Evolutionary conservation across 2,329 filamentous ascomycete species (phyloP).

Genomic region (Diaporthe aspalathi): DNA sequence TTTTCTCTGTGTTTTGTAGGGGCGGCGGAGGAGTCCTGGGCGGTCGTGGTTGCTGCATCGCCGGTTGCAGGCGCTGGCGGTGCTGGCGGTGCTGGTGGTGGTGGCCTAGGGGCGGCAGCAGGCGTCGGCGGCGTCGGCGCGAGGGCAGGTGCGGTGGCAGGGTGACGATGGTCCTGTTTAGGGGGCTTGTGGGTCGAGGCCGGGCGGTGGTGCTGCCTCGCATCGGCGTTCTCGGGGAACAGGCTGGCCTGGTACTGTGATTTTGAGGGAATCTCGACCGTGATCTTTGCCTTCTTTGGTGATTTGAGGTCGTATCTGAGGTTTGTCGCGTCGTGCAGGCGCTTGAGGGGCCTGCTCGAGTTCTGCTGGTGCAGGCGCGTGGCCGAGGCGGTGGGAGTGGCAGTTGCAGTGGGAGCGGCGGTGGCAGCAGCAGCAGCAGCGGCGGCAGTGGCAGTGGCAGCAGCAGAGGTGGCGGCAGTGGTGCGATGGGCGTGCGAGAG

Average conservation of each 20-base stretch:
- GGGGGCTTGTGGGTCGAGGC: conserved; percentile 45
- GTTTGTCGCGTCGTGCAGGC: conserved; percentile 40
- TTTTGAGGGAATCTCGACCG: conserved; percentile 40
- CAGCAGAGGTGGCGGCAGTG: conserved; percentile 33
- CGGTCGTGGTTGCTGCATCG: conserved; percentile 34
- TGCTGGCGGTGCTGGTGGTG: conserved; percentile 35
- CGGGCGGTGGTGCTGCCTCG: conserved; percentile 40
- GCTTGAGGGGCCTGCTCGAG: conserved; percentile 39
- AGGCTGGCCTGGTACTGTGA: conserved; percentile 38
- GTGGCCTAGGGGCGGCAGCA: conserved; percentile 29
- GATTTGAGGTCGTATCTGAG: conserved; percentile 39
- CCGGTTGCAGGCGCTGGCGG: conserved; percentile 43
- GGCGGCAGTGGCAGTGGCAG: conserved; percentile 32
- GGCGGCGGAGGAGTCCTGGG: conserved; percentile 42
- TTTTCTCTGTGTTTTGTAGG: conserved; percentile 67
- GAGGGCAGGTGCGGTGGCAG: conserved; percentile 31
- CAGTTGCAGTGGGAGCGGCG: not conserved
- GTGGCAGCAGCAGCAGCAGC: not conserved
- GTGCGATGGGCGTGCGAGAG: conserved; percentile 33
- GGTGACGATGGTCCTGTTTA: conserved; percentile 43
- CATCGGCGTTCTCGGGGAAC: conserved; percentile 37
- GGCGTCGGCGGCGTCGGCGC: conserved; percentile 30
- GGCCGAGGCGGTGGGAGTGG: conserved; percentile 35
- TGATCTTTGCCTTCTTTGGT: conserved; percentile 39
- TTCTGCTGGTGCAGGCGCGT: conserved; percentile 40